phyloP scores from a whole-genome alignment of 106 monocot species.

The Allium fistulosum region DNA sequence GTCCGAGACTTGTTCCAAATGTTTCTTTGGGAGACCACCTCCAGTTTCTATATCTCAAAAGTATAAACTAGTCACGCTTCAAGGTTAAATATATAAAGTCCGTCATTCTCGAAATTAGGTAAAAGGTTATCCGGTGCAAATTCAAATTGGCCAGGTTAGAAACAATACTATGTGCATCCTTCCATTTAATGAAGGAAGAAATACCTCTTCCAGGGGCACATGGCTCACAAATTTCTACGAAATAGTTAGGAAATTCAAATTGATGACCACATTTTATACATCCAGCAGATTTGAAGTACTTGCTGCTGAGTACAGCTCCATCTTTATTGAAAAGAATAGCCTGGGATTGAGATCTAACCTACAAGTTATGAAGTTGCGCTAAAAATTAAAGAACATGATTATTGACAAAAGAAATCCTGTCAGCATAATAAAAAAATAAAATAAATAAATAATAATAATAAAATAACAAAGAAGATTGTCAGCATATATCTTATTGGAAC shows the following conservation, averaged over 20 bases:
- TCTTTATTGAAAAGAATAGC: constrained; percentile 37
- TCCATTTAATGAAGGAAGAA: background rate
- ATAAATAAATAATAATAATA: too few species aligned
- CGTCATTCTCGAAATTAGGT: too few species aligned
- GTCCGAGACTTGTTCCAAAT: background rate
- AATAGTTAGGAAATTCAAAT: constrained; percentile 27
- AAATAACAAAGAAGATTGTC: too few species aligned
- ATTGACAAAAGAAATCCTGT: too few species aligned
- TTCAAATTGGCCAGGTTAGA: background rate
- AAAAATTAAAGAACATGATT: background rate
- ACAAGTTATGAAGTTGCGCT: background rate
- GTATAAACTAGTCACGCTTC: background rate
- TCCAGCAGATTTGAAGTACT: constrained; percentile 42
- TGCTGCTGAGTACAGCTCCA: constrained; percentile 28
- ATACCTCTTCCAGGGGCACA: constrained; percentile 16
- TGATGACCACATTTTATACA: constrained; percentile 13
- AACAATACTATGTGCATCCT: background rate
- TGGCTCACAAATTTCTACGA: constrained; percentile 39
- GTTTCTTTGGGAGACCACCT: background rate
- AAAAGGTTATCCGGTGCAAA: too few species aligned
- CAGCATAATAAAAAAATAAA: too few species aligned
- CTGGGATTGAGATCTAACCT: constrained; percentile 5
- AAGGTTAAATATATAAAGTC: background rate
- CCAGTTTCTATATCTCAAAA: too few species aligned
- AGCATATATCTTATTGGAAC: too few species aligned